Conservation (phyloP, 169 alveolate genomes). For the Theileria orientalis region DNA sequence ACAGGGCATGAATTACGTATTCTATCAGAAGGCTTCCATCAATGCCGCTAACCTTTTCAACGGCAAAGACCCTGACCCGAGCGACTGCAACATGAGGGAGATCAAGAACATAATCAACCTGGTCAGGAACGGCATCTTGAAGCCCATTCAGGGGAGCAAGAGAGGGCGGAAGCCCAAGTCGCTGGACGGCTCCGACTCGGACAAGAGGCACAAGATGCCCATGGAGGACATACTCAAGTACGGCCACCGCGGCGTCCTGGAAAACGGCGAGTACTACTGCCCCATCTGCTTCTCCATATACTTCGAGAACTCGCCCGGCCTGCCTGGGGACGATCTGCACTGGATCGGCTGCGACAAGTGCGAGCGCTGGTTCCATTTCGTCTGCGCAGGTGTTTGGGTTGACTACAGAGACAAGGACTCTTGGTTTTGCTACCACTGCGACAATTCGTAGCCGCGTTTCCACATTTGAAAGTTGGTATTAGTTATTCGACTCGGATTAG, state of each 20-base stretch:
- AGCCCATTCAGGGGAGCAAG: constrained; percentile 67
- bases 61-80: constrained; percentile 24
- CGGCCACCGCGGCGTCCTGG: constrained; percentile 56
- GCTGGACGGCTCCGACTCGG: constrained; percentile 65
- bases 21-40: constrained; percentile 8
- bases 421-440: constrained; percentile 15
- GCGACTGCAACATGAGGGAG: constrained; percentile 43
- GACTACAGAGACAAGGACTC: constrained; percentile 28
- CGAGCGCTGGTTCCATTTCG: constrained; percentile 78
- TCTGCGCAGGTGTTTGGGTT: constrained; percentile 70
- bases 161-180: constrained; percentile 67
- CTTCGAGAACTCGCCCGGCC: constrained; percentile 75
- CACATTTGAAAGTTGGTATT: too few species aligned
- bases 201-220: constrained; percentile 61
- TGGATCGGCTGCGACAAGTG: constrained; percentile 83
- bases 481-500: too few species aligned
- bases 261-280: constrained; percentile 70
- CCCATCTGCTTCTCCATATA: constrained; percentile 74
- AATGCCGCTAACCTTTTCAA: neutral
- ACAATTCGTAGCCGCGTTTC: neutral
- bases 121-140: constrained; percentile 50
- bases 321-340: constrained; percentile 80
- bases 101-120: constrained; percentile 32
- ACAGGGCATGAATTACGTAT: constrained; percentile 61
- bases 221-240: constrained; percentile 66